Base-by-base conservation (phyloP, 2,329 filamentous ascomycete genomes). In the Pestalotiopsis sp. region DNA sequence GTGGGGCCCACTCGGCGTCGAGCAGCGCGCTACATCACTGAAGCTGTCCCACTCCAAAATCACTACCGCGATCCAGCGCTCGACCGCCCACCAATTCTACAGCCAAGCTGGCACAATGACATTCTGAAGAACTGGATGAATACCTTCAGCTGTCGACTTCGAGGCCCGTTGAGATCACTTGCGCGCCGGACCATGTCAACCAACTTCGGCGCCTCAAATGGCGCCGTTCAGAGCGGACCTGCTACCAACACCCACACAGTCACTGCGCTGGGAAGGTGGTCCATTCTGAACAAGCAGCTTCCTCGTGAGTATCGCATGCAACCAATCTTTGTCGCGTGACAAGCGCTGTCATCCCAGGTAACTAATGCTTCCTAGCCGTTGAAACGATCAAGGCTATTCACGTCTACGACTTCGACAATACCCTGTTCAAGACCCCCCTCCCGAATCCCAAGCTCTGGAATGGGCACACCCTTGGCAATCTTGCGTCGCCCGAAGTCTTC, bases 361-460 rank as follows among this genome's bases (percentile, higher is more conserved):
- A 67, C 70, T 72, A 59, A 74, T 65, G 27, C 67, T 6, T 12
- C 20, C 62, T 72, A 88, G 87, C 89, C 39, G 85, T 90, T 12
- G 85, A 92, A 57, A 85, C 89, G 67, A 91, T 98, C 80, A 93
- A 89, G 78, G 83, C 90, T 9, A 90, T 99, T 66, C 95, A 98
- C 78, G 88, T 99, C 73, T 98, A 98, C 83, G 96, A 99, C 80
- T 99, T 98, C 80, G 96, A 99, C 81, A 98, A 99, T 78, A 98
- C 95, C 49, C 83, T 99, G 63, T 99, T 99, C 84, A 90, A 91
- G 75, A 97, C 93, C 14, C 96, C 96, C 5, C 84, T 97, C 1
- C 96, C 96, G 1, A 98, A 98, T 76, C 89, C 91, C 3, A 91
- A 94, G 73, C 80, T 99, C 77, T 99, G 96, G 96, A 92, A 91